Base-by-base conservation (phyloP, 169 alveolate species). In the Cryptosporidium baileyi region DNA sequence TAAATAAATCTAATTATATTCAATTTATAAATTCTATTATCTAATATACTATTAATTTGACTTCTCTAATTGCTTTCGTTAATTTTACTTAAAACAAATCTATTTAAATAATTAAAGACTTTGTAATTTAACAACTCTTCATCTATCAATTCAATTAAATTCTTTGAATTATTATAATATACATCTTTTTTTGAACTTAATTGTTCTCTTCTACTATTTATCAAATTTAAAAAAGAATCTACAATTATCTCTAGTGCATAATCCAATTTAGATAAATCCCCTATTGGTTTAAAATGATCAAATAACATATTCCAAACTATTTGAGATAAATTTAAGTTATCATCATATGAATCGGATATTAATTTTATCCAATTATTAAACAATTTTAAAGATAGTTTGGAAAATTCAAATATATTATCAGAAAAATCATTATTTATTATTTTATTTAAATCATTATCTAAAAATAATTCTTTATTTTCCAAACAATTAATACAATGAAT, bases 231-330 rank as follows among this genome's bases (percentile, higher is more conserved):
- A n/a, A n/a, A n/a, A n/a, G n/a, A n/a, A n/a, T n/a, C n/a, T n/a
- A n/a, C n/a, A n/a, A n/a, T n/a, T n/a, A n/a, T n/a, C n/a, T n/a
- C n/a, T n/a, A n/a, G n/a, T n/a, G n/a, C n/a, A n/a, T n/a, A n/a
- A n/a, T n/a, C n/a, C n/a, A n/a, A n/a, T n/a, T n/a, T n/a, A n/a
- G n/a, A n/a, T n/a, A n/a, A n/a, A 15, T 28, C 43, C n/a, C 32
- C 9, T 1, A 65, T 34, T 17, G 81, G 81, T 8, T 65, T 17
- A 22, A 65, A 7, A 32, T 65, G 47, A 36, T 65, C 81, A 65
- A 65, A 65, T n/a, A 65, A 8, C 11, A 65, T 62, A 49, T 65
- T 51, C 81, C 81, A 65, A 65, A 65, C 47, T 24, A 65, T 60
- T 44, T 47, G 24, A 1, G 81, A 62, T 45, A 65, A 45, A 4